phyloP scores from a whole-genome alignment of 2,329 filamentous ascomycete genomes.

The Huntiella decipiens region DNA sequence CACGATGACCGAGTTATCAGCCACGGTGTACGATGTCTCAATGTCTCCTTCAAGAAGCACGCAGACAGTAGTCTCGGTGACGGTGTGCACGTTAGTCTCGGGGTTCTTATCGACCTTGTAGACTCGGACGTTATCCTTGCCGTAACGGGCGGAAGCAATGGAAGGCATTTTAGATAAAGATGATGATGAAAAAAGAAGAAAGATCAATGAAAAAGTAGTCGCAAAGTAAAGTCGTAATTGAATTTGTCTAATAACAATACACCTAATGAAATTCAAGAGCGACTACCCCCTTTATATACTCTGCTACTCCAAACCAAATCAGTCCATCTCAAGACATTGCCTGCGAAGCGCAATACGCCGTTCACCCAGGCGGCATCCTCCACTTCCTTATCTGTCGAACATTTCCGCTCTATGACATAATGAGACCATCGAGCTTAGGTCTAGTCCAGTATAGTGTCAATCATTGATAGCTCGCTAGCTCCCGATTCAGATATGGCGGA shows the following conservation, averaged over 20 bases:
- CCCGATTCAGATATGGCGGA: too few relatives aligned
- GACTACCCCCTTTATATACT: background rate
- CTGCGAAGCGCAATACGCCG: background rate
- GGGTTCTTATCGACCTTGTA: conserved; percentile 81
- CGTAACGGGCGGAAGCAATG: conserved; percentile 51
- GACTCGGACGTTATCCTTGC: conserved; percentile 96
- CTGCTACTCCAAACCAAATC: background rate
- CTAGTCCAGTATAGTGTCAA: too few relatives aligned
- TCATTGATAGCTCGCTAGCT: background rate
- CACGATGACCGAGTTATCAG: conserved; percentile 88
- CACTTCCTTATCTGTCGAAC: too few relatives aligned
- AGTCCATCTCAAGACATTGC: background rate
- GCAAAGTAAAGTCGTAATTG: background rate
- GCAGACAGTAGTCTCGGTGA: conserved; percentile 89
- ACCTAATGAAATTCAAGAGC: background rate
- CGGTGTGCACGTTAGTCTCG: conserved; percentile 58
- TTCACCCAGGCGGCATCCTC: background rate
- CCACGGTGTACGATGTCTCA: conserved; percentile 70
- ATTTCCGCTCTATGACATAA: too few relatives aligned
- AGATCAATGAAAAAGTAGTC: background rate
- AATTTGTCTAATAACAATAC: background rate
- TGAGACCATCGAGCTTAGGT: too few relatives aligned
- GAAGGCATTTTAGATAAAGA: conserved; percentile 26
- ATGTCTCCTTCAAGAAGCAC: conserved; percentile 87
- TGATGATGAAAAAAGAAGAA: background rate